Percentiles rank a stretch among this genome's conserved stretches.
These are phyloP conservation scores for Candida lessepsii DNA, from an alignment of 805 yeast genomes.

Conservation along the genomic window DNA sequence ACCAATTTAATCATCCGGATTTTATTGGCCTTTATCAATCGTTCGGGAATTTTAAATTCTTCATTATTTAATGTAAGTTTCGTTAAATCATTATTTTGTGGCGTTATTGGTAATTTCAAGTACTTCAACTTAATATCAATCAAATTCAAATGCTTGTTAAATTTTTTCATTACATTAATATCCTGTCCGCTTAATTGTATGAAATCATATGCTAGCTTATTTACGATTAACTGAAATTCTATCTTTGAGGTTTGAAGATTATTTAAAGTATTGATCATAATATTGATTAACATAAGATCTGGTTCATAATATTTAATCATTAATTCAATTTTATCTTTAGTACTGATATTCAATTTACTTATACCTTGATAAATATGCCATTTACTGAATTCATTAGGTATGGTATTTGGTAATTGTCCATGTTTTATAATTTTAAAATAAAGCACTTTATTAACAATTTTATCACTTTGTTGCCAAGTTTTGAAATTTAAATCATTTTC, in stretches of 20 bases:
- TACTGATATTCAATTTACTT: background rate
- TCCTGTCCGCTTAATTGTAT: background rate
- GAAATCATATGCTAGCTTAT: slow-evolving; percentile 10
- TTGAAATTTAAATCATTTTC: slow-evolving; percentile 30
- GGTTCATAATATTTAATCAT: slow-evolving; percentile 13
- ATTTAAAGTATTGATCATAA: slow-evolving; percentile 6
- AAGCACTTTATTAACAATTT: slow-evolving; percentile 29
- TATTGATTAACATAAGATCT: slow-evolving; percentile 3
- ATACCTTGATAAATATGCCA: slow-evolving; percentile 12
- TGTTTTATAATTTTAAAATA: slow-evolving; percentile 15
- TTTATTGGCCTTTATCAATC: background rate
- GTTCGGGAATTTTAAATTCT: slow-evolving; percentile 8
- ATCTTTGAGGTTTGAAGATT: background rate
- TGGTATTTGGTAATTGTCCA: background rate
- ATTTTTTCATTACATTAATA: slow-evolving; percentile 6
- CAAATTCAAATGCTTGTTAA: slow-evolving; percentile 3
- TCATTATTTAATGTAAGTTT: slow-evolving; percentile 1
- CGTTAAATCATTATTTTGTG: background rate
- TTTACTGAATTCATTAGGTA: slow-evolving; percentile 2
- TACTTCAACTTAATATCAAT: slow-evolving; percentile 5
- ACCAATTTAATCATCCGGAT: slow-evolving; percentile 7
- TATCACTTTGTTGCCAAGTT: slow-evolving; percentile 30
- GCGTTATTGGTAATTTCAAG: background rate
- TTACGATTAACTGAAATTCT: slow-evolving; percentile 1
- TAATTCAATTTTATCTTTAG: slow-evolving; percentile 3